Evolutionary conservation across 768 basidiomycete species (phyloP).

Genomic region (Naganishia kalamii): DNA sequence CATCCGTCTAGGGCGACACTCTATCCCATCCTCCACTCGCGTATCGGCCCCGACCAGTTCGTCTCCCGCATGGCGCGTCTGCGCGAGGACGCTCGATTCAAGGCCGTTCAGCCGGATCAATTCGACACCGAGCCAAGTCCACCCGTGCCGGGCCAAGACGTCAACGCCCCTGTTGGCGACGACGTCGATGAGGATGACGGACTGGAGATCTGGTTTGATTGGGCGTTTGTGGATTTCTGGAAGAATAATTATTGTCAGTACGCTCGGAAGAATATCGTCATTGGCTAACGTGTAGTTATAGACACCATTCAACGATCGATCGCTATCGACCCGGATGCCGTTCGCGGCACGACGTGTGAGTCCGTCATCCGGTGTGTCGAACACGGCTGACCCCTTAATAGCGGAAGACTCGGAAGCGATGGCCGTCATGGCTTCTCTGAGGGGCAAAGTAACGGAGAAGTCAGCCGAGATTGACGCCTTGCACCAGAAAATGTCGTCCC

Average conservation of each 20-base stretch:
- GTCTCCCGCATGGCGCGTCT: slow-evolving; percentile 77
- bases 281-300: slow-evolving; percentile 20
- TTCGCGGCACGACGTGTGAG: slow-evolving; percentile 39
- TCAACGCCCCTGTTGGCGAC: slow-evolving; percentile 26
- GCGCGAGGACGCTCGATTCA: slow-evolving; percentile 89
- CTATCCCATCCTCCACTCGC: slow-evolving; percentile 72
- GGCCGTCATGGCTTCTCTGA: slow-evolving; percentile 73
- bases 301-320: slow-evolving; percentile 50
- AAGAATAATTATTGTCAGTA: slow-evolving; percentile 90
- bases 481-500: slow-evolving; percentile 39
- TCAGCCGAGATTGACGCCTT: slow-evolving; percentile 51
- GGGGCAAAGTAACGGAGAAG: slow-evolving; percentile 75
- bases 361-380: not conserved
- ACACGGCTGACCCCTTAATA: not conserved
- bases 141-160: slow-evolving; percentile 20
- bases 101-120: slow-evolving; percentile 75
- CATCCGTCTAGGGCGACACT: slow-evolving; percentile 61
- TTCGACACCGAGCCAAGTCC: slow-evolving; percentile 53
- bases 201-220: slow-evolving; percentile 89
- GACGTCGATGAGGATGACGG: slow-evolving; percentile 58
- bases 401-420: slow-evolving; percentile 64
- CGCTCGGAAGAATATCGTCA: not conserved
- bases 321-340: slow-evolving; percentile 48
- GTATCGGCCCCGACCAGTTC: slow-evolving; percentile 82
- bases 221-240: slow-evolving; percentile 97